Conservation (phyloP, 1,284 basidiomycete genomes). For the Pyrrhoderma noxium region DNA sequence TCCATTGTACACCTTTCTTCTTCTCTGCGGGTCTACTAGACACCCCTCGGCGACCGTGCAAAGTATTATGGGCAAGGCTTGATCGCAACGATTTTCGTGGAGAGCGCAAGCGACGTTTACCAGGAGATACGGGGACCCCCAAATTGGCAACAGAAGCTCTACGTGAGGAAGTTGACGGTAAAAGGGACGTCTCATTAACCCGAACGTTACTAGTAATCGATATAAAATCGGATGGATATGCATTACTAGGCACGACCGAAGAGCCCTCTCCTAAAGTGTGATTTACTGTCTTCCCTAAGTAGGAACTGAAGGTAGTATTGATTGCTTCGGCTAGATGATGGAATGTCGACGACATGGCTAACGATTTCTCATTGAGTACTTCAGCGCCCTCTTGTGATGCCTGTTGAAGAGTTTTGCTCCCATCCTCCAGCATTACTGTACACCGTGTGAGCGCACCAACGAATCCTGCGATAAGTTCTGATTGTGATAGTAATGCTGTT, state of each 20-base stretch:
- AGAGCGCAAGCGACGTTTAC: conserved; percentile 35
- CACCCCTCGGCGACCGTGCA: conserved; percentile 35
- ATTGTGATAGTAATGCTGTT: conserved; percentile 58
- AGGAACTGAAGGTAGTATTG: conserved; percentile 53
- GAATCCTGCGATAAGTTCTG: conserved; percentile 61
- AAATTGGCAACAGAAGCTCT: conserved; percentile 46
- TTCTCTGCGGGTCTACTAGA: conserved; percentile 54
- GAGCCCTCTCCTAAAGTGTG: conserved; percentile 39
- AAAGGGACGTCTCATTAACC: conserved; percentile 34
- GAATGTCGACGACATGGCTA: conserved; percentile 43
- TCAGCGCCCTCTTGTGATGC: conserved; percentile 38
- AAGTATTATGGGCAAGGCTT: conserved; percentile 39
- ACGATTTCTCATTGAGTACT: conserved; percentile 32
- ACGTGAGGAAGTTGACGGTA: conserved; percentile 33
- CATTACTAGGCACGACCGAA: conserved; percentile 39
- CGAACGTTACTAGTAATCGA: conserved; percentile 19
- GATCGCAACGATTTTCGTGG: conserved; percentile 67
- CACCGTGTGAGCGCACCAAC: conserved; percentile 76
- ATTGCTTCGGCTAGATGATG: conserved; percentile 57
- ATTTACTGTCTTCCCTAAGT: conserved; percentile 59
- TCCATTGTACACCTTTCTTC: conserved; percentile 85
- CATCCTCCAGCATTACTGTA: conserved; percentile 66
- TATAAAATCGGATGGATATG: conserved; percentile 29
- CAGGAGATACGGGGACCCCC: conserved; percentile 29
- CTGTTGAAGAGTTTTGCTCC: conserved; percentile 46